Percentiles rank a stretch among this genome's conserved stretches.
These are phyloP conservation scores for Parathielavia appendiculata DNA, from an alignment of 495 filamentous ascomycete species.

Conservation along the genomic window DNA sequence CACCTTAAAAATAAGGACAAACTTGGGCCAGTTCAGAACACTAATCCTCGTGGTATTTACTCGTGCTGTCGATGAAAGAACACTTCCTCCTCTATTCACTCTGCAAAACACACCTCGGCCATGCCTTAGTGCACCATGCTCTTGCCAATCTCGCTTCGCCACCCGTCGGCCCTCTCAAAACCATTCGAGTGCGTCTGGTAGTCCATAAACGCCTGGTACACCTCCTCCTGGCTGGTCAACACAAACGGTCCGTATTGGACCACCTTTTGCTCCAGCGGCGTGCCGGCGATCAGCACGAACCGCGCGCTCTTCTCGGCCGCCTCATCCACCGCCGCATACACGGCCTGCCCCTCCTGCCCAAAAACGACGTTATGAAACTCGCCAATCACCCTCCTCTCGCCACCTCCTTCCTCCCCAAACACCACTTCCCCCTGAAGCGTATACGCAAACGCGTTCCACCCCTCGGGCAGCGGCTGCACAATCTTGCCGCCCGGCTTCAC, in stretches of 20 bases:
- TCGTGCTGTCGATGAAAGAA: too few species aligned
- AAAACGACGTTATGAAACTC: slow-evolving; percentile 90
- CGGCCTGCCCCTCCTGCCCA: slow-evolving; percentile 67
- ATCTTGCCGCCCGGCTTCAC: slow-evolving; percentile 73
- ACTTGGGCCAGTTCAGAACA: too few species aligned
- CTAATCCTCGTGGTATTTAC: too few species aligned
- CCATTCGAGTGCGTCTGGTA: slow-evolving; percentile 81
- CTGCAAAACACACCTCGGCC: not conserved
- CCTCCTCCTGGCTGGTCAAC: slow-evolving; percentile 72
- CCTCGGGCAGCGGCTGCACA: slow-evolving; percentile 64
- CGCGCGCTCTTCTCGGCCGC: slow-evolving; percentile 59
- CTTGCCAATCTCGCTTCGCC: slow-evolving; percentile 94
- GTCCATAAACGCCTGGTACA: slow-evolving; percentile 86
- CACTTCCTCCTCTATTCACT: not conserved
- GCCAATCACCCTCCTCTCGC: slow-evolving; percentile 52
- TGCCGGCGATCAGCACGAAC: slow-evolving; percentile 78
- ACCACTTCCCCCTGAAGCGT: slow-evolving; percentile 63
- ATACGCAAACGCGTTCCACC: slow-evolving; percentile 92
- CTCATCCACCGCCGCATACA: slow-evolving; percentile 63
- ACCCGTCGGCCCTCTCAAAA: slow-evolving; percentile 78
- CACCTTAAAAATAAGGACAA: too few species aligned
- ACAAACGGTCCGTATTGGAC: slow-evolving; percentile 98
- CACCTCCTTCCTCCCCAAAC: slow-evolving; percentile 50
- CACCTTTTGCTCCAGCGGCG: slow-evolving; percentile 84
- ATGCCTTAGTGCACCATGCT: slow-evolving; percentile 33